Percentiles rank a stretch among this genome's conserved stretches.
phyloP scores from a whole-genome alignment of 768 basidiomycete genomes.

The Coprinopsis cinerea region DNA sequence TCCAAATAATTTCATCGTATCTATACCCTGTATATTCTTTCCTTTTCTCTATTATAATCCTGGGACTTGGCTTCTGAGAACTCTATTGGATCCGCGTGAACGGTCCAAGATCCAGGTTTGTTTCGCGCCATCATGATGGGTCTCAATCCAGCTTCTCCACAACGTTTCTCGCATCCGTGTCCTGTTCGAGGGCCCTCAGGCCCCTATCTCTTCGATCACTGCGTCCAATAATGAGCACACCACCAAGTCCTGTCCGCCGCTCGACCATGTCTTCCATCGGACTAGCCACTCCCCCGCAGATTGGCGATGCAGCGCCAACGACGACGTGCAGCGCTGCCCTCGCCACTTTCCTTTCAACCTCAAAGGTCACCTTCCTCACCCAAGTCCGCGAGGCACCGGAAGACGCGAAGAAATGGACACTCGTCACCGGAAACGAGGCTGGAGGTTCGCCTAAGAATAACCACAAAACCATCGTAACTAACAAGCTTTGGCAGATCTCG shows the following conservation, averaged over 20 bases:
- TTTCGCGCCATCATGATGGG: background rate
- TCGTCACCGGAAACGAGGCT: constrained; percentile 95
- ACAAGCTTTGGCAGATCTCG: constrained; percentile 61
- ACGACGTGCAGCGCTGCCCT: background rate
- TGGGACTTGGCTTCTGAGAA: no score
- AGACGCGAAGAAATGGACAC: constrained; percentile 61
- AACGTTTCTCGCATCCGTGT: no score
- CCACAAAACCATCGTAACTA: background rate
- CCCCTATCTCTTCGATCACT: no score
- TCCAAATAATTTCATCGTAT: constrained; percentile 13
- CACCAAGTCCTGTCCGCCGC: background rate
- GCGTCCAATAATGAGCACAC: no score
- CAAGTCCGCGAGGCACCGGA: constrained; percentile 40
- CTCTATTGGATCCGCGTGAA: background rate
- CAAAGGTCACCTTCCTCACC: constrained; percentile 56
- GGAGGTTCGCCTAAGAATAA: constrained; percentile 56
- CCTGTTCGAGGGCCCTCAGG: background rate
- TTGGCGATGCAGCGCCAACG: no score
- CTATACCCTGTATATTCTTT: background rate
- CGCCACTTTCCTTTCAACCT: constrained; percentile 22
- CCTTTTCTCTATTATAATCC: background rate
- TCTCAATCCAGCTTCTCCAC: background rate
- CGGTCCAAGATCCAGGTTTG: no score
- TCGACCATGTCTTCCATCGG: no score
- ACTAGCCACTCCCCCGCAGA: no score